A percentile compares a stretch with the other conserved stretches of the same genome.
These are phyloP conservation scores for Colletotrichum tamarilloi DNA, from an alignment of 2,329 filamentous ascomycete species.

Conservation along the genomic window DNA sequence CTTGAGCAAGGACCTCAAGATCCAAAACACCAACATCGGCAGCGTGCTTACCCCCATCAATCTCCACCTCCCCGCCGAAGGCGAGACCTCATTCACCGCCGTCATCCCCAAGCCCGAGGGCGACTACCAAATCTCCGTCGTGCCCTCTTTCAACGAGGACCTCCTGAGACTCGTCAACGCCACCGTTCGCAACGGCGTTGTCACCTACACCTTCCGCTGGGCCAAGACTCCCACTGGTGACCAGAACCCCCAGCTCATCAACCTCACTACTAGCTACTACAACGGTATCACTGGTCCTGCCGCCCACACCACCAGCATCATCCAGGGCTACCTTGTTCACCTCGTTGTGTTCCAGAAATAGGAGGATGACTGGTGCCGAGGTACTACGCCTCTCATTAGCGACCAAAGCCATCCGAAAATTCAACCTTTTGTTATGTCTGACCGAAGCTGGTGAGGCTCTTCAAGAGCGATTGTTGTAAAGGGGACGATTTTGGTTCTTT, in stretches of 20 bases:
- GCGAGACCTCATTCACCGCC: no score
- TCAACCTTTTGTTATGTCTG: no score
- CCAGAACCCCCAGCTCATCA: conserved; percentile 10
- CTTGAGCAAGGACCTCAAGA: no score
- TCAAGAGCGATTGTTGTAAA: no score
- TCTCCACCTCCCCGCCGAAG: no score
- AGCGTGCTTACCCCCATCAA: no score
- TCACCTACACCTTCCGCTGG: background rate
- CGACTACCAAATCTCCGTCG: background rate
- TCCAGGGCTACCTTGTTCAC: background rate
- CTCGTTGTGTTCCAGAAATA: background rate
- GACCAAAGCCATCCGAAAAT: no score
- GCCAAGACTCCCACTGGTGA: background rate
- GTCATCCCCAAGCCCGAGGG: background rate
- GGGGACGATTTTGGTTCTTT: no score
- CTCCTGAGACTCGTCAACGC: background rate
- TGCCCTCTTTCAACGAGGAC: background rate
- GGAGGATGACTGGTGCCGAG: no score
- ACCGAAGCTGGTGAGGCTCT: no score
- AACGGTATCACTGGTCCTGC: background rate
- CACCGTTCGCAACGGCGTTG: background rate
- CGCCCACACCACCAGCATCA: background rate
- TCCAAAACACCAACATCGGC: no score
- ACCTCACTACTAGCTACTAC: background rate
- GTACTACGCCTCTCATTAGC: no score